phyloP scores from a whole-genome alignment of 495 filamentous ascomycete species.

The Evansstolkia leycettana region DNA sequence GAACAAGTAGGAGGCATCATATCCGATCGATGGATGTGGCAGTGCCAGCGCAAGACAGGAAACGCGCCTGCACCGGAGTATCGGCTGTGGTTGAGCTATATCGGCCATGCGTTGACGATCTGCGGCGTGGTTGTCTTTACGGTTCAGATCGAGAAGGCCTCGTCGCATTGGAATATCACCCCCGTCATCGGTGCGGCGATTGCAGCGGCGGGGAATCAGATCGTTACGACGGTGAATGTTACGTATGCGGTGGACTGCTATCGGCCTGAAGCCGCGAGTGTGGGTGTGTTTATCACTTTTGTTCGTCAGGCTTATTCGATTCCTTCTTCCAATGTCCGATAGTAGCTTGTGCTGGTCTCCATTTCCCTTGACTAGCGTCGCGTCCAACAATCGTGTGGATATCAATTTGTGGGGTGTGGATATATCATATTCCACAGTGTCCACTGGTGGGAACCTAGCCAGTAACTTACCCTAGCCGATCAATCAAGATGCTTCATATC shows the following conservation, averaged over 20 bases:
- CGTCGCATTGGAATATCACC: constrained; percentile 32
- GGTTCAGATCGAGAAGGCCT: constrained; percentile 27
- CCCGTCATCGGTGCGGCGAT: constrained; percentile 40
- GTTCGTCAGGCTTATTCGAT: constrained; percentile 38
- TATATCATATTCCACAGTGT: no score
- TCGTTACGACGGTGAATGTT: constrained; percentile 42
- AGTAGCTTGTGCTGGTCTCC: no score
- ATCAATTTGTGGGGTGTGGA: no score
- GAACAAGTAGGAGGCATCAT: constrained; percentile 39
- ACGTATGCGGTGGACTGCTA: constrained; percentile 43
- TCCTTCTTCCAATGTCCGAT: no score
- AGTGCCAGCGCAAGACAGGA: constrained; percentile 13
- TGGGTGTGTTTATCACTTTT: constrained; percentile 46
- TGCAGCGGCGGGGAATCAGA: constrained; percentile 38
- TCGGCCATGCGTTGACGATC: constrained; percentile 33
- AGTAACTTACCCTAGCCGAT: no score
- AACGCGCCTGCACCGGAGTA: constrained; percentile 29
- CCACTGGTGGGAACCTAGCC: no score
- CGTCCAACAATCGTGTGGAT: no score
- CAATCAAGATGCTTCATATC: no score
- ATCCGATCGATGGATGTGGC: constrained; percentile 37
- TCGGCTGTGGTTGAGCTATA: constrained; percentile 41
- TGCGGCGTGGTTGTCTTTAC: constrained; percentile 38
- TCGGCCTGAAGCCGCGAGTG: constrained; percentile 32
- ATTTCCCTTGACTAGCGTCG: no score